Evolutionary conservation across 805 yeast species (phyloP).

Genomic region (Komagataella phaffii): DNA sequence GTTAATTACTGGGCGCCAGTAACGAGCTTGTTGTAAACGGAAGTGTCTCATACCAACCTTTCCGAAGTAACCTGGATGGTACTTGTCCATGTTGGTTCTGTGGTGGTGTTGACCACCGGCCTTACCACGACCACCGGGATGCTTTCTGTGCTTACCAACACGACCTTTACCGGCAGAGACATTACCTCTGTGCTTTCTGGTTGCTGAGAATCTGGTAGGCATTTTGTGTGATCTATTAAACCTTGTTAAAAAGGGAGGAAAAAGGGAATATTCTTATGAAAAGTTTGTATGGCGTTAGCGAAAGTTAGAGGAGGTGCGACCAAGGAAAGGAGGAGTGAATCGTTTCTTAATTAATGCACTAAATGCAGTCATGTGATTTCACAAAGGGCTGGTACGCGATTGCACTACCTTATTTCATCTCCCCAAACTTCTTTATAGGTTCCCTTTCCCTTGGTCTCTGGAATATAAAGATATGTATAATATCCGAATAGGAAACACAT

Average conservation of each 20-base stretch:
- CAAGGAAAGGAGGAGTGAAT: not conserved
- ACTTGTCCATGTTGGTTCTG: conserved; percentile 99
- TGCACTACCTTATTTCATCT: not conserved
- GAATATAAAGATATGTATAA: conserved; percentile 37
- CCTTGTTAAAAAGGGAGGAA: not conserved
- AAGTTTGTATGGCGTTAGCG: not conserved
- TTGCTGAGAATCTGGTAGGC: conserved; percentile 99
- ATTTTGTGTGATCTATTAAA: conserved; percentile 26
- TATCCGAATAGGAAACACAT: conserved; percentile 36
- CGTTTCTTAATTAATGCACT: not conserved
- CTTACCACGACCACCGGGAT: conserved; percentile 99
- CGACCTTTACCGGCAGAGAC: conserved; percentile 99
- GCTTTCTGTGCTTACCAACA: conserved; percentile 99
- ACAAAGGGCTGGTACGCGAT: not conserved
- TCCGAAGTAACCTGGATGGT: conserved; percentile 99
- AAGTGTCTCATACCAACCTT: conserved; percentile 99
- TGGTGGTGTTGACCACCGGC: conserved; percentile 99
- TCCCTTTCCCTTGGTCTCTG: conserved; percentile 63
- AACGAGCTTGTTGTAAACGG: conserved; percentile 90
- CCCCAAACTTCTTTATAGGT: conserved; percentile 63
- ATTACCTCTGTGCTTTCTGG: conserved; percentile 99
- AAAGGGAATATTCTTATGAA: not conserved
- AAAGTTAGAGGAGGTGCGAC: not conserved
- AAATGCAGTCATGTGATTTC: not conserved
- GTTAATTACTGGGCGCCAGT: conserved; percentile 98